These are phyloP conservation scores for Ephemerocybe angulata DNA, from an alignment of 768 basidiomycete species.

Conservation along the genomic window DNA sequence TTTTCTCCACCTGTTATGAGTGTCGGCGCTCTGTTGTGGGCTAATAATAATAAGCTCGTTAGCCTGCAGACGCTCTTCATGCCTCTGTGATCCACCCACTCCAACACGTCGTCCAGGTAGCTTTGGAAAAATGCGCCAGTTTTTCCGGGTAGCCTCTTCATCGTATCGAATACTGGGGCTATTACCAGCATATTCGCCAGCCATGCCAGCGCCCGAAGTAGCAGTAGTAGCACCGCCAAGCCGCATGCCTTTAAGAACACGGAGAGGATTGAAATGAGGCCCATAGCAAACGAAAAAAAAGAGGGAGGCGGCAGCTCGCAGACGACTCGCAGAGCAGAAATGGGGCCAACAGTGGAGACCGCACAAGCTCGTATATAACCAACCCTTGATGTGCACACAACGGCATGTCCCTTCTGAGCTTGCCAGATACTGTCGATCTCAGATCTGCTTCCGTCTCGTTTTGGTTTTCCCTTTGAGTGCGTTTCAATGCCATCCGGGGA, in stretches of 20 bases:
- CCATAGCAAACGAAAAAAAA: no score
- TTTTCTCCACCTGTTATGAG: slow-evolving; percentile 41
- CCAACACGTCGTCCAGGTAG: slow-evolving; percentile 42
- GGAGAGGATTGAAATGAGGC: not conserved
- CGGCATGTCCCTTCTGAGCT: not conserved
- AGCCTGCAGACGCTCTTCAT: no score
- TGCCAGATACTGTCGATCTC: not conserved
- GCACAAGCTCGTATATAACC: not conserved
- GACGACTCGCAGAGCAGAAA: no score
- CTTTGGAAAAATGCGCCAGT: slow-evolving; percentile 37
- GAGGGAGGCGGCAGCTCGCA: no score
- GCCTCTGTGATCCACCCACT: slow-evolving; percentile 39
- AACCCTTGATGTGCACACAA: not conserved
- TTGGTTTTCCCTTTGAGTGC: not conserved
- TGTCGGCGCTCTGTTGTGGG: slow-evolving; percentile 37
- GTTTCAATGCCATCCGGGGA: not conserved
- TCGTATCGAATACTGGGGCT: slow-evolving; percentile 45
- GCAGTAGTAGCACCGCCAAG: slow-evolving; percentile 27
- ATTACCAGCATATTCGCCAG: slow-evolving; percentile 41
- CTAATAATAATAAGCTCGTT: slow-evolving; percentile 23
- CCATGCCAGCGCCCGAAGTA: slow-evolving; percentile 37
- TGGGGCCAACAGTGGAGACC: no score
- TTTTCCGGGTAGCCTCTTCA: slow-evolving; percentile 47
- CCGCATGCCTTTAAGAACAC: slow-evolving; percentile 22
- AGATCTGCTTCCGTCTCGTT: not conserved